Evolutionary conservation across 1,284 basidiomycete genomes (phyloP), one percentile per base, ranked within the genome.

Genomic region (Trichosporon sp.): DNA sequence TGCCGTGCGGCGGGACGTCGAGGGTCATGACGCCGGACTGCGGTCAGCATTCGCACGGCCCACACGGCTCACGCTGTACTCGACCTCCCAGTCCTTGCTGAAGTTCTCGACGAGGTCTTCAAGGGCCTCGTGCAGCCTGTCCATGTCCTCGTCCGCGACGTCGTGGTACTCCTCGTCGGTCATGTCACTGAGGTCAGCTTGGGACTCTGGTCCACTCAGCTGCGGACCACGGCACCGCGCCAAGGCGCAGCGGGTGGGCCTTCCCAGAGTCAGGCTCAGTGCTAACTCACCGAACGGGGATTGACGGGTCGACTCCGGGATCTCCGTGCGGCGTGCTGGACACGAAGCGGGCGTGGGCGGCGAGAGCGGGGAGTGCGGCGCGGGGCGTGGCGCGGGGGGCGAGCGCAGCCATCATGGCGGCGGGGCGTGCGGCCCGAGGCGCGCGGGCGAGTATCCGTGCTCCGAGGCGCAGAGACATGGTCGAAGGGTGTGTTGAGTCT

Each of bases 21-120:
- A 98, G 87, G 2, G 93, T 99, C 69, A 99, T 84, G 34, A 99
- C 96, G 27, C 96, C 96, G 74, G 89, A 89, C 91, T 93, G 79
- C 2, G 18, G 60, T 62, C 21, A 67, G 69, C 34, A n/a, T 21
- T 51, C 8, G 2, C 3, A 42, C 6, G n/a, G 47, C 18, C 18
- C 1, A 11, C 2, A 21, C 3, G 25, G 87, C 93, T 80, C 82
- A 98, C 96, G 78, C 90, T 90, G 81, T 98, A 98, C 81, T 98
- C 96, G 15, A 98, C 91, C 80, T 99, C 96, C 80, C 90, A 92
- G 2, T 85, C 84, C 1, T 88, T 86, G 79, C 80, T 81, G 51
- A 76, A 77, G 31, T 85, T 86, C 74, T 98, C 95, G 42, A 95
- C 80, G 13, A 95, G 76, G 7, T 85, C 83, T 79, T 98, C 96